phyloP scores from a whole-genome alignment of 164 flowering plant species.

The Protea cynaroides region DNA sequence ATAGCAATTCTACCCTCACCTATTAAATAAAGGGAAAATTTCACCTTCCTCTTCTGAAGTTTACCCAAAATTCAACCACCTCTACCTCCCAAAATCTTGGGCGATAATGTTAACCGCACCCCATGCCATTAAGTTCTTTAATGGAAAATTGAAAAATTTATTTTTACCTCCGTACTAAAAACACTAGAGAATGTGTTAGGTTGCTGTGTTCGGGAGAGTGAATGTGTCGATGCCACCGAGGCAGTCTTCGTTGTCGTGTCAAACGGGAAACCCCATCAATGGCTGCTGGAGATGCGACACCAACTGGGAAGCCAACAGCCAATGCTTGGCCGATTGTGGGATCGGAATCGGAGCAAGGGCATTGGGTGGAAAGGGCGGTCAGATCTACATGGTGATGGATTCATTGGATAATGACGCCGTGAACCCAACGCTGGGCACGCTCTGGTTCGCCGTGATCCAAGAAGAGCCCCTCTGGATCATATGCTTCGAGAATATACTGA shows the following conservation, averaged over 20 bases:
- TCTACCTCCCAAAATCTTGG: too few species aligned
- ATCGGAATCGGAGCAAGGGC: slow-evolving; percentile 44
- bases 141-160: too few species aligned
- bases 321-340: slow-evolving; percentile 39
- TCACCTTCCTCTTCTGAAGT: too few species aligned
- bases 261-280: slow-evolving; percentile 38
- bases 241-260: slow-evolving; percentile 5
- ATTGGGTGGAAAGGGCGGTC: slow-evolving; percentile 42
- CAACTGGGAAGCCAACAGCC: slow-evolving; percentile 30
- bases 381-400: slow-evolving; percentile 37
- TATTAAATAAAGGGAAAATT: too few species aligned
- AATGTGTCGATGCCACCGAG: slow-evolving; percentile 36
- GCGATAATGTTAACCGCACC: too few species aligned
- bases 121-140: too few species aligned
- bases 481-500: slow-evolving; percentile 39
- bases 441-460: slow-evolving; percentile 48
- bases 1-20: too few species aligned
- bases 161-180: too few species aligned
- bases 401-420: slow-evolving; percentile 37
- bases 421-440: slow-evolving; percentile 46
- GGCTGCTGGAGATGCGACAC: slow-evolving; percentile 39
- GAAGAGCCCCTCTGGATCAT: slow-evolving; percentile 46
- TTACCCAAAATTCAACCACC: too few species aligned
- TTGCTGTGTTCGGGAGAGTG: slow-evolving; percentile 22
- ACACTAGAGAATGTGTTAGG: too few species aligned